Percentiles rank a stretch among this genome's conserved stretches.
Evolutionary conservation across 2,329 filamentous ascomycete genomes (phyloP).

Genomic region (Passalora sequoiae): DNA sequence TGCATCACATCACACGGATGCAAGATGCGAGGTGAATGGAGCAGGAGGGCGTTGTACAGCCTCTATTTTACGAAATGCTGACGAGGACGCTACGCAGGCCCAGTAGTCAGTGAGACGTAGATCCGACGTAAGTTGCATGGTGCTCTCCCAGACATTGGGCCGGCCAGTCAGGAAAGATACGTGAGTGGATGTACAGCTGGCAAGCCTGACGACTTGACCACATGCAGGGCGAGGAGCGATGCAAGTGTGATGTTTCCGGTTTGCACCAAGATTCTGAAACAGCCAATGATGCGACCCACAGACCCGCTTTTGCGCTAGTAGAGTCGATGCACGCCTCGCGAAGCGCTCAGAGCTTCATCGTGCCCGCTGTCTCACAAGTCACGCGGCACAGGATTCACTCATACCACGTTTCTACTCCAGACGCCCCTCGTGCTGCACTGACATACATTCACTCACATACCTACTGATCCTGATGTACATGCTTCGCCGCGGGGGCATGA

Average conservation of each 20-base stretch:
- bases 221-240: not conserved
- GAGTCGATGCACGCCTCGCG: no score
- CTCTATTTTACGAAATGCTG: not conserved
- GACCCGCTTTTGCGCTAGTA: no score
- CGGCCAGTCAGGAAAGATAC: not conserved
- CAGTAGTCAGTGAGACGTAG: slow-evolving; percentile 2
- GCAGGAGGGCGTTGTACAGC: not conserved
- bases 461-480: no score
- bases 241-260: not conserved
- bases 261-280: not conserved
- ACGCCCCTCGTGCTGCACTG: not conserved
- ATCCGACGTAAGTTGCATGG: slow-evolving; percentile 6
- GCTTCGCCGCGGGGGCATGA: no score
- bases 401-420: not conserved
- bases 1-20: not conserved
- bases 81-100: not conserved
- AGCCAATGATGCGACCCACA: no score
- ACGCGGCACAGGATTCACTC: not conserved
- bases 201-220: not conserved
- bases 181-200: not conserved
- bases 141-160: not conserved
- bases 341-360: no score
- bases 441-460: not conserved
- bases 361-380: no score
- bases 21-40: not conserved